Percentiles rank a stretch among this genome's conserved stretches.
Conservation (phyloP, 768 basidiomycete genomes). For the Mycena rebaudengoi region DNA sequence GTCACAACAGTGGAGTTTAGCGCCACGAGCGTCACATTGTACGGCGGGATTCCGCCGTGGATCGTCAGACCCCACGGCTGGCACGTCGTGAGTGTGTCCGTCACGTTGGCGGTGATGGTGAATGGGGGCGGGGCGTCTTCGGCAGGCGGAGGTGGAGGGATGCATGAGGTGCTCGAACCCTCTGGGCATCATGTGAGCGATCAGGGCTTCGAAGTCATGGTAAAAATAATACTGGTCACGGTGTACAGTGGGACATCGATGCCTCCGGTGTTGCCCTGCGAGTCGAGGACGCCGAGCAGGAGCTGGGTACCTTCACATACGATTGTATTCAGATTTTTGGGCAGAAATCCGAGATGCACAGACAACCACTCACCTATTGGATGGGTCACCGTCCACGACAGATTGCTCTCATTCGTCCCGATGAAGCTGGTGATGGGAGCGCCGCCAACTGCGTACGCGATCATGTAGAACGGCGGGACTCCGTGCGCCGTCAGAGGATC, state of each 20-base stretch:
- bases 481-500: background rate
- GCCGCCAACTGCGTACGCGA: constrained; percentile 49
- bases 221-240: constrained; percentile 39
- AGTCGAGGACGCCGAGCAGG: constrained; percentile 56
- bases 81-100: constrained; percentile 46
- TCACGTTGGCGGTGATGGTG: constrained; percentile 46
- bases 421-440: constrained; percentile 44
- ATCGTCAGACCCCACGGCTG: constrained; percentile 56
- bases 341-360: too few relatives aligned
- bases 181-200: constrained; percentile 11
- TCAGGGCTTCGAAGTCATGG: background rate
- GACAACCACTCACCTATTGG: constrained; percentile 51
- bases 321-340: too few relatives aligned
- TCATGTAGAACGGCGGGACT: constrained; percentile 51
- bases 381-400: constrained; percentile 54
- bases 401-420: constrained; percentile 44
- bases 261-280: constrained; percentile 52
- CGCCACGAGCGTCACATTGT: constrained; percentile 50
- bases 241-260: constrained; percentile 44
- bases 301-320: constrained; percentile 53
- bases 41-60: constrained; percentile 54
- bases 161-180: constrained; percentile 25
- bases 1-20: constrained; percentile 48
- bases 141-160: constrained; percentile 12
- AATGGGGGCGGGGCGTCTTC: constrained; percentile 36